Evolutionary conservation across 129 eudicot species (phyloP), one percentile per base, ranked within the genome.

Genomic region (Erigeron canadensis): DNA sequence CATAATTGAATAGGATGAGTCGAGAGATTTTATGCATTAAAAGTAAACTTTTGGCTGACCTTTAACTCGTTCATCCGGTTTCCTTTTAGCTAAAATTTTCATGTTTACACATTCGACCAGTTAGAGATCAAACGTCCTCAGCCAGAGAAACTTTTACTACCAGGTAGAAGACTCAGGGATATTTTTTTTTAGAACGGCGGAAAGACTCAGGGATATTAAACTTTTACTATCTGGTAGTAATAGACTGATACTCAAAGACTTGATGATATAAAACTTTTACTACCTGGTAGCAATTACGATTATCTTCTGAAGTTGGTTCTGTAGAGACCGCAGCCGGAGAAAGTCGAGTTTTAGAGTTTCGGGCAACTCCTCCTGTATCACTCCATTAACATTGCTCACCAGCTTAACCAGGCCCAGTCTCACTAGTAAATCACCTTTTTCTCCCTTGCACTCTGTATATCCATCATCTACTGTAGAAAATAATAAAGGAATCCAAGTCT

Each of bases 281-380:
- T 73, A 88, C 98, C 98, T 88, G 69, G 94, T 86, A 43, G 96
- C 86, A 19, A 84, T 80, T 16, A 91, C 98, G 39, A 86, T 86
- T 65, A 91, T 81, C 82, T 86, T 91, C 90, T 91, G 96, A 66
- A 91, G 67, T 69, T 72, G 86, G 38, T 90, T 77, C 68, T 91
- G 96, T 45, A 86, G 87, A 23, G 77, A 70, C 72, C 98, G 63
- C 43, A 91, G 73, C 69, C 96, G 76, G 0, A 47, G 41, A 63
- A 81, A 63, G 51, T 91, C 88, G 7, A 91, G 86, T 69, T 75
- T 84, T 75, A 88, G 77, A 8, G 98, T 91, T 75, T 91, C 97
- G 4, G 97, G 96, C 42, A 88, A 71, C 58, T 66, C 79, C 16
- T 87, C 91, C 44, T 80, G 79, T 3, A 80, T 75, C 65, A 91